Evolutionary conservation across 768 basidiomycete genomes (phyloP).

Genomic region (Leccinum truebloodii): DNA sequence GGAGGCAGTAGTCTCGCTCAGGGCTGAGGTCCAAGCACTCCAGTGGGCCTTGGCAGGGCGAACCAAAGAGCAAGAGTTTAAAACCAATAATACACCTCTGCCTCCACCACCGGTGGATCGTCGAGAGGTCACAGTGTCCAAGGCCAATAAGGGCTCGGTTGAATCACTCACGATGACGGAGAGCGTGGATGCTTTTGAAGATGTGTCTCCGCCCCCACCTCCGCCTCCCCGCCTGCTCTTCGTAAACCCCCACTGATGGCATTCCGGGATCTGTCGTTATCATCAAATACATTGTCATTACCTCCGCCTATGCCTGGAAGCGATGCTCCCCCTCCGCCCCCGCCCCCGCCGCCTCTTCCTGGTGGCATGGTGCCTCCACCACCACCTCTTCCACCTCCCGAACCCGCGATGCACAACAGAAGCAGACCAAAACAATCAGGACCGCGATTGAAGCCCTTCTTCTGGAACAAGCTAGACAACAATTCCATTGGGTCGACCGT

Average conservation of each 20-base stretch:
- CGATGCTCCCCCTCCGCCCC: slow-evolving; percentile 8
- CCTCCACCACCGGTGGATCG: slow-evolving; percentile 49
- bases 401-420: slow-evolving; percentile 34
- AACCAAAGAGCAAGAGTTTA: slow-evolving; percentile 70
- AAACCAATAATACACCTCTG: slow-evolving; percentile 62
- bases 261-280: no score
- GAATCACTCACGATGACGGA: slow-evolving; percentile 15
- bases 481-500: slow-evolving; percentile 51
- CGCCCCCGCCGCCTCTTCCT: not conserved
- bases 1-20: slow-evolving; percentile 56
- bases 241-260: not conserved
- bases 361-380: not conserved
- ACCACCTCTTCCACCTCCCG: slow-evolving; percentile 26
- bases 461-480: slow-evolving; percentile 80
- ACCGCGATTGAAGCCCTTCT: slow-evolving; percentile 81
- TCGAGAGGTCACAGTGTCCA: slow-evolving; percentile 10
- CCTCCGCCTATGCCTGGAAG: slow-evolving; percentile 8
- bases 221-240: slow-evolving; percentile 17
- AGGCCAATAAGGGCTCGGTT: slow-evolving; percentile 2
- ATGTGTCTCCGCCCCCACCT: slow-evolving; percentile 10
- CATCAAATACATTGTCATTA: no score
- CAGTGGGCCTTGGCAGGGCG: slow-evolving; percentile 52
- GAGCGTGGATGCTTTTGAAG: slow-evolving; percentile 8
- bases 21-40: slow-evolving; percentile 48
- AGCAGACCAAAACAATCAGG: slow-evolving; percentile 37